phyloP scores from a whole-genome alignment of 805 yeast species.

The Metschnikowia bowlesiae region DNA sequence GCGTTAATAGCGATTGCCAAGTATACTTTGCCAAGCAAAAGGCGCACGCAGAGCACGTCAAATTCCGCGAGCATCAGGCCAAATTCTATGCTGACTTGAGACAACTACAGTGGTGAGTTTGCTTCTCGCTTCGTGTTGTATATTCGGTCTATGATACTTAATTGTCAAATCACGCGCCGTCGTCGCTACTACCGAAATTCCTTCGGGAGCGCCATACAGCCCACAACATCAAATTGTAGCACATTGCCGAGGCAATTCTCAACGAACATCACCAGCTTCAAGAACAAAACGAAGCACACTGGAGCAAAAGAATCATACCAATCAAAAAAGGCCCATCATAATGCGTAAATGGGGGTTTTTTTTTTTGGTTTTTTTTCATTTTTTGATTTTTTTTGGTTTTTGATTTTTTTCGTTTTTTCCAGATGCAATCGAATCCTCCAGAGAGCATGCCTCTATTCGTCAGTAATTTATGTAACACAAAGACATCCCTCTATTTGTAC shows the following conservation, averaged over 20 bases:
- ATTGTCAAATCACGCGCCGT: background rate
- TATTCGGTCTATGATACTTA: background rate
- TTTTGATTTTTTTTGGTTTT: conserved; percentile 13
- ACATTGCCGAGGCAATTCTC: background rate
- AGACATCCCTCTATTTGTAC: background rate
- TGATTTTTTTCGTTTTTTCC: background rate
- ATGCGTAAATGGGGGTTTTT: conserved; percentile 6
- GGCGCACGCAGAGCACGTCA: conserved; percentile 16
- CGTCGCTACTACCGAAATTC: conserved; percentile 12
- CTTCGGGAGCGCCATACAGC: conserved; percentile 2
- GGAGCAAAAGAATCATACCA: background rate
- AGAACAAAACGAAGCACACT: background rate
- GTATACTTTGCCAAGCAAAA: conserved; percentile 53
- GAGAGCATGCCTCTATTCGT: background rate
- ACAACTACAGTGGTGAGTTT: background rate
- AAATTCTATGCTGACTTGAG: background rate
- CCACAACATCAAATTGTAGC: background rate
- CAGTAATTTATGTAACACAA: background rate
- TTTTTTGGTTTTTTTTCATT: conserved; percentile 3
- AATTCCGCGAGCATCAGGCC: background rate
- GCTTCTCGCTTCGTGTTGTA: background rate
- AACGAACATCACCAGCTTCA: background rate
- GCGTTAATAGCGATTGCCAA: conserved; percentile 64
- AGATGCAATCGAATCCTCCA: background rate
- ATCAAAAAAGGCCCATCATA: conserved; percentile 4